These are phyloP conservation scores for Juglanconis oblonga DNA, from an alignment of 2,329 filamentous ascomycete species.

Conservation along the genomic window DNA sequence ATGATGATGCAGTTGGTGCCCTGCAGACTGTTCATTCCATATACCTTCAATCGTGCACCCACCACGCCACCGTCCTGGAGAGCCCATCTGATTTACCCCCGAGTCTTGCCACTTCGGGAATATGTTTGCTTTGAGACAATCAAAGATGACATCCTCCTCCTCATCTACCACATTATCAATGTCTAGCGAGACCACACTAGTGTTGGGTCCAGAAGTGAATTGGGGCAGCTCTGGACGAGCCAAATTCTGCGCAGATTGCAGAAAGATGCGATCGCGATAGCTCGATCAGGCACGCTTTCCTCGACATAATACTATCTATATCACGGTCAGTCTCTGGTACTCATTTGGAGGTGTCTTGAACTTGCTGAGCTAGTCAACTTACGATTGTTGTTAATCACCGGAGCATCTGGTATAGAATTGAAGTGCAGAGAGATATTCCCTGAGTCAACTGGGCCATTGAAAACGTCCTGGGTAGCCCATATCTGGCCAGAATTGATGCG, in stretches of 20 bases:
- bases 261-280: conserved; percentile 31
- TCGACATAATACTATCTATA: conserved; percentile 23
- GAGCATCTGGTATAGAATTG: conserved; percentile 22
- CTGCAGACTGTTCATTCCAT: conserved; percentile 37
- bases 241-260: conserved; percentile 30
- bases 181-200: conserved; percentile 25
- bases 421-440: conserved; percentile 22
- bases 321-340: background rate
- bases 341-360: background rate
- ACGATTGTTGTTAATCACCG: conserved; percentile 24
- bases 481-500: too few species aligned
- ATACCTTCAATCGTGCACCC: conserved; percentile 34
- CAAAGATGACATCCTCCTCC: conserved; percentile 26
- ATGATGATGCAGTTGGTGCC: conserved; percentile 40
- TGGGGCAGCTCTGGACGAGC: conserved; percentile 24
- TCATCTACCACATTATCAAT: conserved; percentile 19
- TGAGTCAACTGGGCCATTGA: conserved; percentile 25
- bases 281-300: conserved; percentile 25
- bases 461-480: background rate
- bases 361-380: background rate
- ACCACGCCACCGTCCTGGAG: conserved; percentile 36
- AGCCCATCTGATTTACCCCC: background rate
- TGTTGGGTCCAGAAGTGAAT: conserved; percentile 23
- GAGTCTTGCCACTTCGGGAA: conserved; percentile 25
- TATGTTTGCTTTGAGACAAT: conserved; percentile 27